phyloP scores from a whole-genome alignment of 2,329 filamentous ascomycete genomes.

The Trichoderma sp. region DNA sequence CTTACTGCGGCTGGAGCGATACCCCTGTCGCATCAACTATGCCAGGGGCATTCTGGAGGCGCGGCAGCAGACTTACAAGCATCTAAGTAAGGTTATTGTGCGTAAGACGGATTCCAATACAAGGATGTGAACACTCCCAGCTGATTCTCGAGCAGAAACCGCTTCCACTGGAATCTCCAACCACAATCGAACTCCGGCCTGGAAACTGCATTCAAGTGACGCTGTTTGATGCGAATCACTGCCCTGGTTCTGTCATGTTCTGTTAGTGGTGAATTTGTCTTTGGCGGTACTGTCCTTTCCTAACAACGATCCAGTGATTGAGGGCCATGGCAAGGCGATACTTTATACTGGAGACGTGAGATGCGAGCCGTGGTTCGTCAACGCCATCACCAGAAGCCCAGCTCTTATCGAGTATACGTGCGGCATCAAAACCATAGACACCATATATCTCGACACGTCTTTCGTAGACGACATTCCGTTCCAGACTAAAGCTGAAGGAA shows the following conservation, averaged over 20 bases:
- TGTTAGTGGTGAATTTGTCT: conserved; percentile 39
- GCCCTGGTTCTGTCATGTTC: conserved; percentile 88
- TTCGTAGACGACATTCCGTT: conserved; percentile 53
- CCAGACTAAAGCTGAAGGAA: conserved; percentile 68
- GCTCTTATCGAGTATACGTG: conserved; percentile 69
- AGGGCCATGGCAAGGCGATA: conserved; percentile 67
- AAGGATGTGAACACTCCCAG: no score
- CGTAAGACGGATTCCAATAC: conserved; percentile 5
- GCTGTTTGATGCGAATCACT: conserved; percentile 88
- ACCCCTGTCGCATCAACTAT: conserved; percentile 77
- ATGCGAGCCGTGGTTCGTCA: conserved; percentile 83
- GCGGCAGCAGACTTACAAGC: conserved; percentile 70
- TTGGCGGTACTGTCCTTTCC: background rate
- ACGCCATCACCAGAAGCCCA: conserved; percentile 67
- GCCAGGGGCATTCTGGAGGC: conserved; percentile 74
- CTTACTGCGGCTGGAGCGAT: conserved; percentile 74
- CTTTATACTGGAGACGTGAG: conserved; percentile 89
- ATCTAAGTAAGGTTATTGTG: conserved; percentile 67
- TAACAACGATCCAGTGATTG: conserved; percentile 55
- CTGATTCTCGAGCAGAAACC: conserved; percentile 55
- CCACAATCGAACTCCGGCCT: conserved; percentile 68
- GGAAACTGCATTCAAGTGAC: conserved; percentile 73
- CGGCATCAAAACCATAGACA: conserved; percentile 67
- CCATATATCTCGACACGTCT: conserved; percentile 86
- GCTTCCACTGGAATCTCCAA: conserved; percentile 78